Evolutionary conservation across 1,139 yeast genomes (phyloP).

Genomic region (Candida sp.): DNA sequence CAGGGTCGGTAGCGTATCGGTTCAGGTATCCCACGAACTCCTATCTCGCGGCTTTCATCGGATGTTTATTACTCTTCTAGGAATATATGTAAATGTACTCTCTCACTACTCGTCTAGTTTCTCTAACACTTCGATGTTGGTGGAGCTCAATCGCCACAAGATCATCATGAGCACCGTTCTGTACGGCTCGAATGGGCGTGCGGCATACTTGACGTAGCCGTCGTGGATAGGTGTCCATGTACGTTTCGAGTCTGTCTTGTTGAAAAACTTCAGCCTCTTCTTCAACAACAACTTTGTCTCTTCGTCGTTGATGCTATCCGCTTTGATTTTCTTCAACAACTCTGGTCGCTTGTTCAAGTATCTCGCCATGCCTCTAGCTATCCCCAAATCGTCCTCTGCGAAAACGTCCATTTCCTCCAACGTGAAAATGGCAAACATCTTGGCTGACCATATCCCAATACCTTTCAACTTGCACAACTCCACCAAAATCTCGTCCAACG

Average conservation of each 20-base stretch:
- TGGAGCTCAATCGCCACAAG: conserved; percentile 72
- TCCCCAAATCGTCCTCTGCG: conserved; percentile 82
- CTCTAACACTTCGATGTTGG: conserved; percentile 56
- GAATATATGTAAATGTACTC: neutral
- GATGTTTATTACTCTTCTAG: conserved; percentile 6
- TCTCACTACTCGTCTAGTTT: conserved; percentile 13
- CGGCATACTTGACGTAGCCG: conserved; percentile 57
- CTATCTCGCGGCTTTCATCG: conserved; percentile 8
- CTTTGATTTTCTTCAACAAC: conserved; percentile 43
- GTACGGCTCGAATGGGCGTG: conserved; percentile 67
- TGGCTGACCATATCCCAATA: conserved; percentile 90
- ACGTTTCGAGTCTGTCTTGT: conserved; percentile 43
- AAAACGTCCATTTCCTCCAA: conserved; percentile 70
- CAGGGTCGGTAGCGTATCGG: neutral
- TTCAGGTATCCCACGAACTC: conserved; percentile 1
- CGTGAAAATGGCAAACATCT: conserved; percentile 82
- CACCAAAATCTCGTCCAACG: conserved; percentile 54
- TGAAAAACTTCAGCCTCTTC: conserved; percentile 39
- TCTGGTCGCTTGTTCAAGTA: conserved; percentile 65
- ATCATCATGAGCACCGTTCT: conserved; percentile 71
- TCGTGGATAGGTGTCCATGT: conserved; percentile 70
- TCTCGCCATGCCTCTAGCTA: conserved; percentile 77
- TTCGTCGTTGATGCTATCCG: conserved; percentile 32
- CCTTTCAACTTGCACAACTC: conserved; percentile 72
- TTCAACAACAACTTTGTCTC: conserved; percentile 30